A percentile compares a stretch with the other conserved stretches of the same genome.
phyloP scores from a whole-genome alignment of 768 basidiomycete genomes.

The Termitomyces sp. region DNA sequence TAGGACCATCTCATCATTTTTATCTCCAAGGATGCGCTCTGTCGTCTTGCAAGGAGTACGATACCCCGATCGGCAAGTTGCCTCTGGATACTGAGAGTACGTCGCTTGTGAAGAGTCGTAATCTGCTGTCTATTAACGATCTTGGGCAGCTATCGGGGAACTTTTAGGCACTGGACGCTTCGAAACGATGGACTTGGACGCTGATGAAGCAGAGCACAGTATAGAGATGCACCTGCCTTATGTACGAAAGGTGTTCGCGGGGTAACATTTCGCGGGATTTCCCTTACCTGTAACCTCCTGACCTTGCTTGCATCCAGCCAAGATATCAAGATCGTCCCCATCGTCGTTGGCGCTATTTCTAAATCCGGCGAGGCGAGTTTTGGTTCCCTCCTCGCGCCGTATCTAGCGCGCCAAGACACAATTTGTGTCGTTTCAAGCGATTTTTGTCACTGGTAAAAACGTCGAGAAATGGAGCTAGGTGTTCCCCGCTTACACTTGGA shows the following conservation, averaged over 20 bases:
- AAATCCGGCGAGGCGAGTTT: constrained; percentile 52
- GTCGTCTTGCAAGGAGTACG: constrained; percentile 69
- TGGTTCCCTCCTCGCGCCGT: constrained; percentile 74
- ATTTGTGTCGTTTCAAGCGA: constrained; percentile 91
- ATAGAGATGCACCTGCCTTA: constrained; percentile 98
- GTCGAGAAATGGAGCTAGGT: neutral
- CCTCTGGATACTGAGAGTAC: constrained; percentile 75
- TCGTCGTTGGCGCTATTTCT: constrained; percentile 80
- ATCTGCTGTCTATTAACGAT: neutral
- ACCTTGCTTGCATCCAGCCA: constrained; percentile 32
- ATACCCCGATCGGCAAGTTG: constrained; percentile 81
- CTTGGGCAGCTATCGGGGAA: constrained; percentile 53
- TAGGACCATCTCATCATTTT: constrained; percentile 94
- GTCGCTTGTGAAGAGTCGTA: constrained; percentile 17
- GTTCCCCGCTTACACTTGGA: neutral
- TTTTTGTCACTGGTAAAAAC: constrained; percentile 93
- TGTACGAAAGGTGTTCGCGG: constrained; percentile 77
- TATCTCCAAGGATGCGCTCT: constrained; percentile 86
- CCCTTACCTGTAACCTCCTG: neutral
- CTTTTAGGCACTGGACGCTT: constrained; percentile 66
- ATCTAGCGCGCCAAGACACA: constrained; percentile 71
- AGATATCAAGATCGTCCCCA: constrained; percentile 81
- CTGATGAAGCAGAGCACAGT: constrained; percentile 94
- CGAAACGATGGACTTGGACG: constrained; percentile 50
- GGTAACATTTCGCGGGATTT: constrained; percentile 34